Evolutionary conservation across 1,284 basidiomycete genomes (phyloP), one percentile per base, ranked within the genome.

Genomic region (Ceratobasidium sp.): DNA sequence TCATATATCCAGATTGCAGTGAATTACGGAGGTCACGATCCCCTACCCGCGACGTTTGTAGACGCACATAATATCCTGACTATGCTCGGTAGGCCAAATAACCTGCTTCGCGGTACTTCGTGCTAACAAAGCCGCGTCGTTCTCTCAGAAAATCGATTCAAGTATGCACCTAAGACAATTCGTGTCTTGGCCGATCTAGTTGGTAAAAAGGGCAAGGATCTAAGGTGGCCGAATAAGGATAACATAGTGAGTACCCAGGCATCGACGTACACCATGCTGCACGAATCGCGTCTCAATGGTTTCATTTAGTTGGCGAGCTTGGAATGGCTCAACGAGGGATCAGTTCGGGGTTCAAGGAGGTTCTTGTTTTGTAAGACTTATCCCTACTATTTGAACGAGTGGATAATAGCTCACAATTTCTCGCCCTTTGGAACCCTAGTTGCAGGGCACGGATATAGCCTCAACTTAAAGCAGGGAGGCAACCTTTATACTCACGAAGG

Each of bases 401-500:
- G 9, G 19, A 2, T 22, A 27, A 29, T 6, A 27, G 19, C 29
- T 48, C 1, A 24, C 14, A 29, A 8, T 4, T 17, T 17, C 36
- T n/a, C n/a, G n/a, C n/a, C n/a, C n/a, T n/a, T n/a, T n/a, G n/a
- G n/a, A 2, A 11, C 19, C 17, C 17, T 15, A 71, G 67, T 71
- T 48, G 67, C 67, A 19, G 67, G 67, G n/a, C 67, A 71, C 48
- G 67, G 67, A 17, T 60, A 60, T 59, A 57, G 22, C 29, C 22
- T 27, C 15, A 14, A 22, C 2, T n/a, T 29, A 17, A n/a, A 17
- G 31, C 47, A 19, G 1, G 29, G 17, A 15, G 5, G 36, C 2
- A 22, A 36, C 8, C 11, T 33, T 24, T 56, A 41, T 15, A 57
- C 66, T 7, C 31, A 47, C 14, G 44, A 63, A 63, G 60, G 60